Conservation (phyloP, 129 eudicot genomes). For the Oenanthe sinensis region DNA sequence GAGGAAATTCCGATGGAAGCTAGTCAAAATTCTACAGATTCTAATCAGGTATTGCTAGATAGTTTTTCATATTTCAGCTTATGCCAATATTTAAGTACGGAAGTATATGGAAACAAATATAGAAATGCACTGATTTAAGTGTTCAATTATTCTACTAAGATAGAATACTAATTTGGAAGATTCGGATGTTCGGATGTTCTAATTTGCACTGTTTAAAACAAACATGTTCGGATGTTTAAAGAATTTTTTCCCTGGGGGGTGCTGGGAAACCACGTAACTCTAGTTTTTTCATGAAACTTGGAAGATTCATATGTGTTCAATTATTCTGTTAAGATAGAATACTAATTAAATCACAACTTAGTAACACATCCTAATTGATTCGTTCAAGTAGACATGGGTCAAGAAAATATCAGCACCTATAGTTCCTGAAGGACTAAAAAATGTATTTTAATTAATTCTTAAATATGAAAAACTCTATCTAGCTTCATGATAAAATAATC, state of each 20-base stretch:
- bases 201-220: no score
- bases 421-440: not conserved
- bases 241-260: not conserved
- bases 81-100: not conserved
- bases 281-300: not conserved
- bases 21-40: slow-evolving; percentile 35
- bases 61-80: not conserved
- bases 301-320: not conserved
- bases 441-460: not conserved
- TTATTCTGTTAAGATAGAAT: not conserved
- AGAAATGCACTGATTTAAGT: no score
- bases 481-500: not conserved
- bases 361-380: not conserved
- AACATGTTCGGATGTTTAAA: not conserved
- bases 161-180: no score
- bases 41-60: slow-evolving; percentile 44
- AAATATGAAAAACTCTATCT: not conserved
- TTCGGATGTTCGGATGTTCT: no score
- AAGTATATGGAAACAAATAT: not conserved
- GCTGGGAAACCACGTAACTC: not conserved
- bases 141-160: no score
- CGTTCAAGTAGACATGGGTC: not conserved
- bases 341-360: not conserved
- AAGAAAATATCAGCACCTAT: not conserved
- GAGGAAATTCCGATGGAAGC: slow-evolving; percentile 30